These are phyloP conservation scores for Plasmodium billcollinsi DNA, from an alignment of 169 alveolate species.

Conservation along the genomic window DNA sequence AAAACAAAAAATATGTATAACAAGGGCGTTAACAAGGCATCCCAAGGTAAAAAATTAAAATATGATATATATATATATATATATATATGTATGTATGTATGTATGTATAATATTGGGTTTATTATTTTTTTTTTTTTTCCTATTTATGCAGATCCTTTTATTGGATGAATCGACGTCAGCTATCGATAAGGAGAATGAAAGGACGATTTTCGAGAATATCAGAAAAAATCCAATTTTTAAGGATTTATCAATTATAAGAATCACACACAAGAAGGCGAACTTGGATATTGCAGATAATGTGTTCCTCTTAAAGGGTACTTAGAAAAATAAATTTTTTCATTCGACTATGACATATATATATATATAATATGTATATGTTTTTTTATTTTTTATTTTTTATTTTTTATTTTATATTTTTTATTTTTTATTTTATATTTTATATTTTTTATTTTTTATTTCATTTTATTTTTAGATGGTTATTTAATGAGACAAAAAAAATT, in stretches of 20 bases:
- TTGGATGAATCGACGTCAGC: constrained; percentile 95
- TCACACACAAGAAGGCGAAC: constrained; percentile 59
- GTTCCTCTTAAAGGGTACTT: constrained; percentile 49
- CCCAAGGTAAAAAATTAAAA: constrained; percentile 42
- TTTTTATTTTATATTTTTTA: too few relatives aligned
- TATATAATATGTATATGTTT: not conserved
- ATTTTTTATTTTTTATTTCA: constrained; percentile 22
- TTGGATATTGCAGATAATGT: constrained; percentile 46
- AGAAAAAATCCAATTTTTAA: constrained; percentile 29
- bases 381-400: not conserved
- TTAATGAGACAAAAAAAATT: constrained; percentile 50
- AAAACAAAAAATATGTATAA: constrained; percentile 88
- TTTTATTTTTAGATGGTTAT: constrained; percentile 52
- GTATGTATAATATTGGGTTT: not conserved
- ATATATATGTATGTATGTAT: not conserved
- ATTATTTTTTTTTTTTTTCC: not conserved
- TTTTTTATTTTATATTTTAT: too few relatives aligned
- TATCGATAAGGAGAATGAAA: constrained; percentile 81
- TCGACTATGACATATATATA: not conserved
- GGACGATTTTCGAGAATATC: constrained; percentile 76
- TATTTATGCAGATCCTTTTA: constrained; percentile 79
- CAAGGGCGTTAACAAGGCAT: constrained; percentile 81
- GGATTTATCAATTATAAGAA: constrained; percentile 41
- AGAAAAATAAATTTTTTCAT: not conserved
- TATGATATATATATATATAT: not conserved